These are phyloP conservation scores for Kurtzmaniella quercitrusa DNA, from an alignment of 1,139 yeast species.

Conservation along the genomic window DNA sequence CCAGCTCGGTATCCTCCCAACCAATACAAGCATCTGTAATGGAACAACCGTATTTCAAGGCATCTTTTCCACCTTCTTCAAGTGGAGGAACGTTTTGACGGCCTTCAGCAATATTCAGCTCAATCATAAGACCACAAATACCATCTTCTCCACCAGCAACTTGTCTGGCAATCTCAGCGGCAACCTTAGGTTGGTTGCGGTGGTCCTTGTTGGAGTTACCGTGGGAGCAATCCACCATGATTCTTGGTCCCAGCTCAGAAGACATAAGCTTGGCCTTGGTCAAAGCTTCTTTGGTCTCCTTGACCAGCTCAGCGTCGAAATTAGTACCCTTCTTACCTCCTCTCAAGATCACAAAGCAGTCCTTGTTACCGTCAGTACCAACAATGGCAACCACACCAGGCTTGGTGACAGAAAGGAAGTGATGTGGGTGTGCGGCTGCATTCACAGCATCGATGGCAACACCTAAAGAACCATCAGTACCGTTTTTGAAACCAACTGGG, in stretches of 20 bases:
- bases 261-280: conserved; percentile 41
- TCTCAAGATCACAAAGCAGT: conserved; percentile 85
- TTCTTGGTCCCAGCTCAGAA: conserved; percentile 39
- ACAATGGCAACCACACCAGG: conserved; percentile 96
- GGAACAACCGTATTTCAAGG: conserved; percentile 90
- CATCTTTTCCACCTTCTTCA: conserved; percentile 58
- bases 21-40: conserved; percentile 96
- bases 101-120: conserved; percentile 89
- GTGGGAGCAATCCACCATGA: conserved; percentile 97
- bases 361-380: conserved; percentile 89
- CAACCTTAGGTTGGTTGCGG: conserved; percentile 91
- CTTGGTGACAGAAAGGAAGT: conserved; percentile 95
- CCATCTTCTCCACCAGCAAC: conserved; percentile 72
- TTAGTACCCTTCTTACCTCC: conserved; percentile 96
- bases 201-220: conserved; percentile 94
- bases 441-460: conserved; percentile 94
- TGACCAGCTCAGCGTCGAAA: conserved; percentile 76
- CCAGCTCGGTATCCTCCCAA: conserved; percentile 83
- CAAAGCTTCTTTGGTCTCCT: conserved; percentile 61
- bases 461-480: conserved; percentile 91
- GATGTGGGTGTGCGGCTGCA: conserved; percentile 91
- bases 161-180: conserved; percentile 75
- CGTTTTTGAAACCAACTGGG: conserved; percentile 98
- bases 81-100: conserved; percentile 72
- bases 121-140: conserved; percentile 94